Conservation (phyloP, 176 grass and related monocot genomes). For the Olyra latifolia region DNA sequence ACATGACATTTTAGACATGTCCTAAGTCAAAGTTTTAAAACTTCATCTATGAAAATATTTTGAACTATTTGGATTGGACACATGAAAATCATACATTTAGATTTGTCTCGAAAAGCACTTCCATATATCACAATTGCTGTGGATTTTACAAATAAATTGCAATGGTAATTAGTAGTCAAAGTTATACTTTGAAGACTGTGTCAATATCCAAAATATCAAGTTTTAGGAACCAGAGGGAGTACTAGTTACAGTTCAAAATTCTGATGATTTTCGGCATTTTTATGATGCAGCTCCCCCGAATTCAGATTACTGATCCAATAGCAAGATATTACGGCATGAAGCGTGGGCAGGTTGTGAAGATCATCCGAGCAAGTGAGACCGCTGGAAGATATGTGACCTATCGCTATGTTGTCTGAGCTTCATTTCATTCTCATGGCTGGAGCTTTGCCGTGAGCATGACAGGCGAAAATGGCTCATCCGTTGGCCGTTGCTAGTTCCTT, state of each 20-base stretch:
- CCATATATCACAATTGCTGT: no score
- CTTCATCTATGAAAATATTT: no score
- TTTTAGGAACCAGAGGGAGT: no score
- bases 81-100: no score
- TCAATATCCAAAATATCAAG: no score
- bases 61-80: no score
- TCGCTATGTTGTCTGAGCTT: conserved; percentile 69
- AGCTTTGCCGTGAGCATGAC: background rate
- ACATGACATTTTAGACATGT: no score
- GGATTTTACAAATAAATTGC: no score
- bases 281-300: conserved; percentile 60
- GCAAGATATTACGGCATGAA: conserved; percentile 86
- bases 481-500: background rate
- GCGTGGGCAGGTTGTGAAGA: conserved; percentile 81
- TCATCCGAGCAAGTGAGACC: conserved; percentile 62
- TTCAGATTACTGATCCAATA: conserved; percentile 75
- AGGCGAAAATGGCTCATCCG: background rate
- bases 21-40: no score
- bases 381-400: conserved; percentile 77
- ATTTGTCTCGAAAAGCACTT: no score
- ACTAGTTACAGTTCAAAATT: background rate
- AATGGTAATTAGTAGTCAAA: no score
- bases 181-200: no score
- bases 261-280: conserved; percentile 15
- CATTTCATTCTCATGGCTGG: background rate